Evolutionary conservation across 75 land plant genomes (phyloP).

Genomic region (Selaginella tamariscina): DNA sequence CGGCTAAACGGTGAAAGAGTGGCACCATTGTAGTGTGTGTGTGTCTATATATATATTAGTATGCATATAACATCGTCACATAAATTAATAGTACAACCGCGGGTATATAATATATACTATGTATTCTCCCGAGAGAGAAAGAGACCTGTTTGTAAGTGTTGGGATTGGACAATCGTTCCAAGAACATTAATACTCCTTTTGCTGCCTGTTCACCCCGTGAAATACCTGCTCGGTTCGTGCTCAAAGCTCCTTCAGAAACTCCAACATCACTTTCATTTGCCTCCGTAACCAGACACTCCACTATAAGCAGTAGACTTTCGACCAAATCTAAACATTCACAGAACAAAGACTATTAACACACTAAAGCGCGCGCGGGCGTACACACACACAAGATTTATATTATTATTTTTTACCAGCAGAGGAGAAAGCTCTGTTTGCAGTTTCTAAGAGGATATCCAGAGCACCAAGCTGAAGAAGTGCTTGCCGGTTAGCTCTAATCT

Average conservation of each 20-base stretch:
- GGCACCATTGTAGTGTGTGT: too few relatives aligned
- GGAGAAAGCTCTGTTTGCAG: constrained; percentile 88
- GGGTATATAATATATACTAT: too few relatives aligned
- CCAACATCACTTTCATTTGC: constrained; percentile 95
- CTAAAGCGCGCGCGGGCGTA: too few relatives aligned
- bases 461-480: constrained; percentile 80
- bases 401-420: too few relatives aligned
- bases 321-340: too few relatives aligned
- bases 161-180: constrained; percentile 74
- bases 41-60: too few relatives aligned
- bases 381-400: too few relatives aligned
- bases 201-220: constrained; percentile 80
- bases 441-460: constrained; percentile 73
- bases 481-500: constrained; percentile 77
- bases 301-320: constrained; percentile 92
- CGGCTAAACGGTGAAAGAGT: too few relatives aligned
- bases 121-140: too few relatives aligned
- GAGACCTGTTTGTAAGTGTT: constrained; percentile 48
- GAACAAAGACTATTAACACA: too few relatives aligned
- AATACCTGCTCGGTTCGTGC: constrained; percentile 38
- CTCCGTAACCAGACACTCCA: constrained; percentile 83
- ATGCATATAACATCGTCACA: too few relatives aligned
- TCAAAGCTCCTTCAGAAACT: constrained; percentile 44
- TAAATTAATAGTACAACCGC: too few relatives aligned
- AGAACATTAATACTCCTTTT: constrained; percentile 82